Evolutionary conservation across 495 filamentous ascomycete genomes (phyloP), one percentile per base, ranked within the genome.

Genomic region (Penicillium canescens): DNA sequence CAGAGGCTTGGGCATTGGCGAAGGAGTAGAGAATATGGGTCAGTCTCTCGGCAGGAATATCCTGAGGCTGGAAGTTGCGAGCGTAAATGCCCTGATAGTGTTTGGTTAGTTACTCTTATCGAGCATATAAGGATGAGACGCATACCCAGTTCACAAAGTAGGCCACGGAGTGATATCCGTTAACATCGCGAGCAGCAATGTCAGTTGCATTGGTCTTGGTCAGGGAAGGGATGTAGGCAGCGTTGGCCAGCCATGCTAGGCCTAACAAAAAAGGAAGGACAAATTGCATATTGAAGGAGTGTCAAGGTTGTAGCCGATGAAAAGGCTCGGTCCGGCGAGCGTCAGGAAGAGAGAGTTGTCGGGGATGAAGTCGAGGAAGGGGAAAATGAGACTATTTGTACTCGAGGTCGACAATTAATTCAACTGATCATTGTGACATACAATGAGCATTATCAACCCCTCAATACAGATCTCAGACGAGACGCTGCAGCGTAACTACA

Each of bases 1-100:
- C 76, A 0, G 81, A 65, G 9, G 69, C 9, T 9, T 31, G 77
- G 43, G 91, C 76, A 58, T 91, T 87, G 46, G 86, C 87, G 67
- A 94, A 94, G 18, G 89, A 80, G 61, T 94, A 96, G 26, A 96
- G 79, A n/a, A 96, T 74, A 66, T 96, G 91, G 0, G 91, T 96
- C 14, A 96, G 76, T 36, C 87, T 84, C 21, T 87, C 79, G 5
- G 79, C 80, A 3, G 89, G 87, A 7, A 96, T 78, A 60, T 92
- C 81, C 50, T 92, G 86, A 0, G 90, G 88, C 21, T 82, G 77
- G 68, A 88, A 86, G 54, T 90, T 79, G 47, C 89, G 78, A 44
- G 74, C 86, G 58, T 92, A 91, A 50, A 91, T 88, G 39, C 80
- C 86, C 88, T 88, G 72, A 13, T 33, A 16, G 9, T 12, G 16